Evolutionary conservation across 1,284 basidiomycete genomes (phyloP), one percentile per base, ranked within the genome.

Genomic region (Irpex sp.): DNA sequence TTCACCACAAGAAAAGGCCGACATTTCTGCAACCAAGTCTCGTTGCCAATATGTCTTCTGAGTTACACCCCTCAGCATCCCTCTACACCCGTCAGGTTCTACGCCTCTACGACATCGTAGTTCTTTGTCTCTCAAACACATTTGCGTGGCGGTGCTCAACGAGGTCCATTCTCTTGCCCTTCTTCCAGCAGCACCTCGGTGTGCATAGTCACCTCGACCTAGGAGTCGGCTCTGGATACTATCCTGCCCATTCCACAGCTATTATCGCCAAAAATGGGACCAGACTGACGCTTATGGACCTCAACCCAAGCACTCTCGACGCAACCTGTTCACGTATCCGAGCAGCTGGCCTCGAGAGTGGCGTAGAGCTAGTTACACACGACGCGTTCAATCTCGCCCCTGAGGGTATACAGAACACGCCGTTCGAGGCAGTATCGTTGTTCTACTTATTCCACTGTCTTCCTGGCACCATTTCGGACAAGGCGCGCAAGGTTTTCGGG

Each of bases 391-490:
- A 60, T 3, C 65, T 69, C 2, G 63, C 69, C 5, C 65, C 71
- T 1, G 54, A 49, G 51, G 11, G 43, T 13, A 46, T 13, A 8
- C 17, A 63, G 55, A 61, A 49, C 35, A 63, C 58, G 15, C 55
- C 21, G 37, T 70, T 67, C 63, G 68, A 71, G 58, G 68, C 70
- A 15, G 61, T 70, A 59, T 68, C 70, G 51, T 59, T 69, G 11
- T 70, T 68, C 65, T 68, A 71, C 62, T 35, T 70, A 36, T 63
- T 72, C 59, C 68, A 72, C 59, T 68, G 68, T 58, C 66, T 72
- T 43, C 69, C 67, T 0, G 69, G 70, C 15, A 21, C 60, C n/a
- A 66, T 72, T 51, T 67, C 67, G 7, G 50, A 54, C 13, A 71
- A 71, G 59, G 67, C 64, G 9, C 57, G 21, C 7, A 43, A 58